Base-by-base conservation (phyloP, 2,329 filamentous ascomycete species). In the Venturia pyrina region DNA sequence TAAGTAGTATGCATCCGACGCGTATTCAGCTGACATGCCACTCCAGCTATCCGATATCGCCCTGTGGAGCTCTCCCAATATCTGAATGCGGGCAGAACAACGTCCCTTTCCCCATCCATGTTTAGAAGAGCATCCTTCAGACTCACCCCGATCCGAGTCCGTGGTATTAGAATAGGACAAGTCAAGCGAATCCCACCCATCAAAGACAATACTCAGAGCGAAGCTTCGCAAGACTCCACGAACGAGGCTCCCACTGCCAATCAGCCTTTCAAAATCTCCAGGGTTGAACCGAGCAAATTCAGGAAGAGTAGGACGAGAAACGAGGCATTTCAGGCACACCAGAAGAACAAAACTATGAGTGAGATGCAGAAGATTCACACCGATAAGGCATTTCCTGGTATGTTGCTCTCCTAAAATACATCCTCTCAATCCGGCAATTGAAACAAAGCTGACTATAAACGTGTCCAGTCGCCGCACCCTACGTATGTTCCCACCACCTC, bases 301-400 rank as follows among this genome's bases (percentile, higher is more conserved):
- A 48, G 19, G n/a, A 24, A 50, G 46, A 21, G 13, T 4, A 37
- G 3, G 15, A n/a, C 1, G 10, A 37, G 28, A 37, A 32, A 19
- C 13, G 17, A n/a, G 28, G 28, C 19, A 11, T 59, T 2, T 17
- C 1, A 37, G 32, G 13, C 48, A 28, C 13, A 53, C 21, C 21
- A 5, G 6, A 28, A 1, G 8, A 43, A 46, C 6, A 46, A 5
- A 67, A 66, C n/a, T 65, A 79, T 79, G 78, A 74, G 77, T 50
- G 77, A 77, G 57, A 76, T 80, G 65, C 78, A 79, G 74, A 77
- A 78, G 67, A 72, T 79, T 62, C 71, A 74, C 68, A 78, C 77
- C 10, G 71, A 73, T 44, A 74, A 78, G 68, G 78, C 78, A 13
- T 77, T 75, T 67, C 76, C 78, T 66, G 76, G 78, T 80, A 73